Conservation (phyloP, 129 eudicot species). For the Flaveria brownii region DNA sequence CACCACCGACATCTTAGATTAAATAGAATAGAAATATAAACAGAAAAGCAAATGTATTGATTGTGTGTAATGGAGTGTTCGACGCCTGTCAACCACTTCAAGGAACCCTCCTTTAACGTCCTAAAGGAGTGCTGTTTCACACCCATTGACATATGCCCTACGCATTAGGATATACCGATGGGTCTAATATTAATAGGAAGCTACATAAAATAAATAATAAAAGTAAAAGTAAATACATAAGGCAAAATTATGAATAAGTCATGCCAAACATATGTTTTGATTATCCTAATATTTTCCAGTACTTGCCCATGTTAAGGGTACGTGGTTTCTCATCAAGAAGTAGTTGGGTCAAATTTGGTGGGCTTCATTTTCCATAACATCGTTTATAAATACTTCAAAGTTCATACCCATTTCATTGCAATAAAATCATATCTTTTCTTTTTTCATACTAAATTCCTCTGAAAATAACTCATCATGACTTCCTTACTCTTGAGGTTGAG, state of each 20-base stretch:
- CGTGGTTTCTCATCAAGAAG: background rate
- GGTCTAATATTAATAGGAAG: too few species aligned
- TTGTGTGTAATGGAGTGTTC: too few species aligned
- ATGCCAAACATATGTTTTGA: background rate
- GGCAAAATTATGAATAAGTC: background rate
- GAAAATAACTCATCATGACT: background rate
- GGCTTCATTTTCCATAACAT: background rate
- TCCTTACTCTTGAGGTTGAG: background rate
- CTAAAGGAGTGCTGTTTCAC: too few species aligned
- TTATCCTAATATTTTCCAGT: background rate
- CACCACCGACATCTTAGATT: too few species aligned
- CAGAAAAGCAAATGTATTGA: too few species aligned
- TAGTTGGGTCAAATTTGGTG: background rate
- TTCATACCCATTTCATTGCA: background rate
- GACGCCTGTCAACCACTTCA: too few species aligned
- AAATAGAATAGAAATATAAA: too few species aligned
- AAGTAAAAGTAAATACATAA: too few species aligned
- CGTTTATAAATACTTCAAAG: background rate
- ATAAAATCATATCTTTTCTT: background rate
- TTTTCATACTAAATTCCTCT: background rate
- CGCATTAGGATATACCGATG: too few species aligned
- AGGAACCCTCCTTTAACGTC: too few species aligned
- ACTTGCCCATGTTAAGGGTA: background rate
- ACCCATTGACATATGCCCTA: too few species aligned
- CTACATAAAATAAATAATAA: too few species aligned